Evolutionary conservation across 805 yeast genomes (phyloP).

Genomic region (Pichia nanzhaoensis): DNA sequence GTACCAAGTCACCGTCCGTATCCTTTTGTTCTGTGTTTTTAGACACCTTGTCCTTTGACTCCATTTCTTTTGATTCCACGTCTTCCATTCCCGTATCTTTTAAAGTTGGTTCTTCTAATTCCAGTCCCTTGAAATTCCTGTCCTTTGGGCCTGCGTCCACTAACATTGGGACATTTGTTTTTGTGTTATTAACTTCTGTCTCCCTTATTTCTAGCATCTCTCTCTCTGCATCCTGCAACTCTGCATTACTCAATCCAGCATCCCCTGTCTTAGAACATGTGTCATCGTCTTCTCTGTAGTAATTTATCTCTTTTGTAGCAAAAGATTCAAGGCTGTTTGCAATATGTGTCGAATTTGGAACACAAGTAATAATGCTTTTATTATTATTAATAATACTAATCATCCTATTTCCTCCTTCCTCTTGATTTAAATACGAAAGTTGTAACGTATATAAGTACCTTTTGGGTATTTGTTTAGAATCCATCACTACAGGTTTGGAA

Average conservation of each 20-base stretch:
- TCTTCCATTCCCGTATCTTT: too few species aligned
- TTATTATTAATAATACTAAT: conserved; percentile 43
- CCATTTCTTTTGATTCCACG: background rate
- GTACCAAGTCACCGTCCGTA: too few species aligned
- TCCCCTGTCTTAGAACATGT: background rate
- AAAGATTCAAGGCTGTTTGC: conserved; percentile 12
- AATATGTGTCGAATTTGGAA: conserved; percentile 20
- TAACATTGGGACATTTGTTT: too few species aligned
- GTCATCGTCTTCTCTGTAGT: conserved; percentile 6
- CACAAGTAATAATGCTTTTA: conserved; percentile 29
- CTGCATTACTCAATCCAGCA: too few species aligned
- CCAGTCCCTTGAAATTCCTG: too few species aligned
- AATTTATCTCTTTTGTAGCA: conserved; percentile 3
- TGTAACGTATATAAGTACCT: conserved; percentile 44
- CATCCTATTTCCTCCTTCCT: conserved; percentile 30
- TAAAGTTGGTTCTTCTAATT: too few species aligned
- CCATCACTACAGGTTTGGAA: conserved; percentile 35
- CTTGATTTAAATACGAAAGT: conserved; percentile 38
- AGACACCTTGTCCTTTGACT: background rate
- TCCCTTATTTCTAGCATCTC: too few species aligned
- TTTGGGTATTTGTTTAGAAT: conserved; percentile 33
- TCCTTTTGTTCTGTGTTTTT: background rate
- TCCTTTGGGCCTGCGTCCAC: too few species aligned
- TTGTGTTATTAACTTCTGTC: too few species aligned
- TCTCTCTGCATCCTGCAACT: too few species aligned